phyloP scores from a whole-genome alignment of 495 filamentous ascomycete genomes.

The Amphirosellinia nigrospora region DNA sequence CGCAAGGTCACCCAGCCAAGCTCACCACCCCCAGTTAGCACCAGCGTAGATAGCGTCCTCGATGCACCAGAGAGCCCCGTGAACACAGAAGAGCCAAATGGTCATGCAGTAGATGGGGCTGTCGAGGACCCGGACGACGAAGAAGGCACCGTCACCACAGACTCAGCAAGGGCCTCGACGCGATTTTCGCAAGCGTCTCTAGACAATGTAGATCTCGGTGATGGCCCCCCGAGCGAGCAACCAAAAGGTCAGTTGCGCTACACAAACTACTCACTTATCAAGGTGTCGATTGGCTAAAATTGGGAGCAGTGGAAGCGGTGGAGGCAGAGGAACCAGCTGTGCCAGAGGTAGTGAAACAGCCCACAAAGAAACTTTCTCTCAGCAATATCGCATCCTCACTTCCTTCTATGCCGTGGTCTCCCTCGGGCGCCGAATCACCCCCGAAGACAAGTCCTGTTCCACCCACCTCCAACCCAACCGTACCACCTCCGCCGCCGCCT shows the following conservation, averaged over 20 bases:
- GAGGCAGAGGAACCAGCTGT: constrained; percentile 26
- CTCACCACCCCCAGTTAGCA: constrained; percentile 40
- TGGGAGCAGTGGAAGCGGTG: constrained; percentile 14
- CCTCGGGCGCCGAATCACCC: constrained; percentile 44
- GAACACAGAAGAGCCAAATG: constrained; percentile 35
- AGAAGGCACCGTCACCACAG: constrained; percentile 49
- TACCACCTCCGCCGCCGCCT: constrained; percentile 50
- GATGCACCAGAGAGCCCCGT: constrained; percentile 34
- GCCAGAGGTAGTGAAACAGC: constrained; percentile 31
- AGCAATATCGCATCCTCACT: constrained; percentile 53
- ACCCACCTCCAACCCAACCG: constrained; percentile 48
- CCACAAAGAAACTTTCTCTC: constrained; percentile 52
- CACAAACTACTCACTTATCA: not conserved
- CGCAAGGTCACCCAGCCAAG: constrained; percentile 53
- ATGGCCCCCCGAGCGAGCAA: constrained; percentile 52
- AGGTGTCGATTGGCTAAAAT: constrained; percentile 4
- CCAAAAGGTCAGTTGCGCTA: constrained; percentile 34
- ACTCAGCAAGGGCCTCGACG: constrained; percentile 64
- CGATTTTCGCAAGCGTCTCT: constrained; percentile 69
- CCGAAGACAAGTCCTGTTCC: constrained; percentile 42
- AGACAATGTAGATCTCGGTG: constrained; percentile 73
- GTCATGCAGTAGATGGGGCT: constrained; percentile 30
- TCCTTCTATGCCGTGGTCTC: constrained; percentile 63
- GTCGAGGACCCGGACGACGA: constrained; percentile 30
- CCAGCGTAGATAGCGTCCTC: constrained; percentile 23